Percentiles rank a stretch among this genome's conserved stretches.
phyloP scores from a whole-genome alignment of 768 basidiomycete species.

The Pleurotus cornucopiae region DNA sequence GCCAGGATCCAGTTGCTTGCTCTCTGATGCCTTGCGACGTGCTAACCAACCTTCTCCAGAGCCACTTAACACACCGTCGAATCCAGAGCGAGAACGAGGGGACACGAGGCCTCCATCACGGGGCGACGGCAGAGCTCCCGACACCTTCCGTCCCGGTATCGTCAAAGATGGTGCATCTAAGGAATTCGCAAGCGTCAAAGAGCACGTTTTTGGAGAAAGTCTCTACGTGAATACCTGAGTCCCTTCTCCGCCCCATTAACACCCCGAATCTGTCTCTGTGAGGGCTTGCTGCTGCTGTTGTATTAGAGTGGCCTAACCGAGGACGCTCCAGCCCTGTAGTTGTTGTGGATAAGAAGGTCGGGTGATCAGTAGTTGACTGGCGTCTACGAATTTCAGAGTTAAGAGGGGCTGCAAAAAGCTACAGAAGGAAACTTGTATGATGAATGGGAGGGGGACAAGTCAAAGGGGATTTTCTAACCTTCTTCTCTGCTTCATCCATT shows the following conservation, averaged over 20 bases:
- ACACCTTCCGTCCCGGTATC: slow-evolving; percentile 59
- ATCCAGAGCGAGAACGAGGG: slow-evolving; percentile 63
- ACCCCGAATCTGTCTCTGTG: slow-evolving; percentile 65
- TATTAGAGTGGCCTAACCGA: slow-evolving; percentile 47
- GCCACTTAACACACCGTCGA: slow-evolving; percentile 67
- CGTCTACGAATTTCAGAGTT: slow-evolving; percentile 88
- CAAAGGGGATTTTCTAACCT: slow-evolving; percentile 47
- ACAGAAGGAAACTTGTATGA: slow-evolving; percentile 20
- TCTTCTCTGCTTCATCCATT: slow-evolving; percentile 80
- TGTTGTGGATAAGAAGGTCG: slow-evolving; percentile 54
- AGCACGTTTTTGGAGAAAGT: slow-evolving; percentile 7
- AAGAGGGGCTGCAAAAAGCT: slow-evolving; percentile 80
- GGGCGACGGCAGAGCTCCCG: slow-evolving; percentile 50
- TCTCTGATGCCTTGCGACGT: slow-evolving; percentile 59
- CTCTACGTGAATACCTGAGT: slow-evolving; percentile 46
- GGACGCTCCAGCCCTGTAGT: slow-evolving; percentile 50
- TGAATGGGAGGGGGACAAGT: slow-evolving; percentile 16
- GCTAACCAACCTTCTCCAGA: slow-evolving; percentile 65
- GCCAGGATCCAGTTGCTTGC: slow-evolving; percentile 29
- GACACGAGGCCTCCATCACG: slow-evolving; percentile 60
- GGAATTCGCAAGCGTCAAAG: slow-evolving; percentile 14
- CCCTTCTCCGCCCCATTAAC: slow-evolving; percentile 54
- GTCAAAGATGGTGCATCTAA: slow-evolving; percentile 56
- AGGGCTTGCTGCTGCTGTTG: slow-evolving; percentile 47
- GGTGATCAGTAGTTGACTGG: slow-evolving; percentile 65